Base-by-base conservation (phyloP, 2,329 filamentous ascomycete genomes). In the Lachnellula willkommii region DNA sequence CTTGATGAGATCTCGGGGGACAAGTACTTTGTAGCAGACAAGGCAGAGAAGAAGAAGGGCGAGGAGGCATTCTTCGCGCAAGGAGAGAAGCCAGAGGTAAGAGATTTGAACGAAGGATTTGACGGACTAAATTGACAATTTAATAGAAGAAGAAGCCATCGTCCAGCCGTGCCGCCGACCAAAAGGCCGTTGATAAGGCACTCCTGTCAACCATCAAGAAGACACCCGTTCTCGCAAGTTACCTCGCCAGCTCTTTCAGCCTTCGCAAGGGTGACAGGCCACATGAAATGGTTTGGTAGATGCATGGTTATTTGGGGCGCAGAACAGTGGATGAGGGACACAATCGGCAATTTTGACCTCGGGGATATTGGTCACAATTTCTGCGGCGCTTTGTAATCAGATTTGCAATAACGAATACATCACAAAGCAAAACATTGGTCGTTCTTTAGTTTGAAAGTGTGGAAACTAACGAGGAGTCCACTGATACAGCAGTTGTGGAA, bases 51-150 rank as follows among this genome's bases (percentile, higher is more conserved):
- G 83, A 96, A 96, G 89, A 88, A 89, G 71, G 86, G 87, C 71
- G 93, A 99, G 85, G 93, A 96, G 76, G 90, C 92, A 76, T 99
- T 99, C 87, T 96, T 97, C 88, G 92, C 94, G 86, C 91, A 96
- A 84, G 84, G 92, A 77, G 92, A 96, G 87, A 95, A 95, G 87
- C 82, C 90, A 75, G 84, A 96, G 90, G 91, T 96, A 84, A 67
- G 89, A 65, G 42, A 35, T 26, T 37, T 70, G 53, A 20, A 22
- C 28, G 40, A 37, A 20, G 14, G 24, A 20, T 52, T n/a, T 46
- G 17, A 22, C n/a, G 40, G 24, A 46, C 12, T 22, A 43, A 35
- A 47, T 59, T 64, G 57, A 64, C 52, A 59, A 55, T 60, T 60
- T 36, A 74, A 78, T 75, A 96, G 92, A 96, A 97, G 90, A 97